phyloP scores from a whole-genome alignment of 495 filamentous ascomycete species.

The Lepraria neglecta region DNA sequence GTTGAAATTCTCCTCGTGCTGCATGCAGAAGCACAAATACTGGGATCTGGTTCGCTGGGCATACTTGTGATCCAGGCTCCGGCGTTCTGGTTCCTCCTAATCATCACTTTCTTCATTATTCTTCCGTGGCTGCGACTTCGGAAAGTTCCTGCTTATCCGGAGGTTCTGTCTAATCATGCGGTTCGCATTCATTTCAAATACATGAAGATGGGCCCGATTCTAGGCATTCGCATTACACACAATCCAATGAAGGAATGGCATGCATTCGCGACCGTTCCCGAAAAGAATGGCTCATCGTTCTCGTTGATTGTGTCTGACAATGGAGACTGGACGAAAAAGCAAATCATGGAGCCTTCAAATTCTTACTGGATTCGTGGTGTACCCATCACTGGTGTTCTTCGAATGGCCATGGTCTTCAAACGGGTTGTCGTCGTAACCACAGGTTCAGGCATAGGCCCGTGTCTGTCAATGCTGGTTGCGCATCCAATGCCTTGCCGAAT shows the following conservation, averaged over 20 bases:
- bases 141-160: conserved; percentile 50
- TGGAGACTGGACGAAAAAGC: conserved; percentile 71
- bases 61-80: conserved; percentile 47
- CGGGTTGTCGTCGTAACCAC: conserved; percentile 71
- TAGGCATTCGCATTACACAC: conserved; percentile 46
- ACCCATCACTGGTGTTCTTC: conserved; percentile 63
- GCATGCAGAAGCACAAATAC: conserved; percentile 26
- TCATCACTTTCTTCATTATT: conserved; percentile 52
- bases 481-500: conserved; percentile 48
- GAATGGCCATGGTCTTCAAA: conserved; percentile 62
- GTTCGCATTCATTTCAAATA: conserved; percentile 62
- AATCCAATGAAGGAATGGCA: conserved; percentile 70
- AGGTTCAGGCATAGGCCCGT: conserved; percentile 74
- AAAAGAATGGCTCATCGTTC: conserved; percentile 48
- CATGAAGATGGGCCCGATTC: conserved; percentile 37
- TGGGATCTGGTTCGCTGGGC: conserved; percentile 32
- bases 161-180: conserved; percentile 59
- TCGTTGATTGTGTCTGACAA: conserved; percentile 70
- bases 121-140: conserved; percentile 65
- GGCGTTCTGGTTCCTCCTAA: conserved; percentile 62
- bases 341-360: conserved; percentile 49
- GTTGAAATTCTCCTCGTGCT: conserved; percentile 29
- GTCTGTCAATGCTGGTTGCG: conserved; percentile 45
- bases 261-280: conserved; percentile 66
- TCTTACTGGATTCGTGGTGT: conserved; percentile 51